Evolutionary conservation across 495 filamentous ascomycete species (phyloP).

Genomic region (Schizothecium vesticola): DNA sequence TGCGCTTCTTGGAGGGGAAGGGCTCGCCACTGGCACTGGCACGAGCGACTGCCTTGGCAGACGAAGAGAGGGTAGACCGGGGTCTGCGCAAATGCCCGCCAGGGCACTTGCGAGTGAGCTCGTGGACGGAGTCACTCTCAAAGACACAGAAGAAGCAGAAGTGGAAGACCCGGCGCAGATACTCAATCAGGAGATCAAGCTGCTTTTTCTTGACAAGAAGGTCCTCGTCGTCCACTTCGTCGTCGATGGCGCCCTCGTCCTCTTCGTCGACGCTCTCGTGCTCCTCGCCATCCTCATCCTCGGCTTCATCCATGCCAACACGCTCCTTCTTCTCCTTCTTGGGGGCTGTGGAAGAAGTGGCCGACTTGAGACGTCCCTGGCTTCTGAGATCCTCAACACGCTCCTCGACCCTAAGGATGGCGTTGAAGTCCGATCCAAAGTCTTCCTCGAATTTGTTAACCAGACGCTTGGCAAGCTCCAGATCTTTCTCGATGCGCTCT

Average conservation of each 20-base stretch:
- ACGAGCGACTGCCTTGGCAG: conserved; percentile 77
- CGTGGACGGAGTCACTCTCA: conserved; percentile 94
- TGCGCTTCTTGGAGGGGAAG: conserved; percentile 73
- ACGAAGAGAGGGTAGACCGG: conserved; percentile 68
- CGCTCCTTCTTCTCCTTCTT: conserved; percentile 58
- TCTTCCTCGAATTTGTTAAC: conserved; percentile 76
- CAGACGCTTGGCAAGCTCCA: conserved; percentile 69
- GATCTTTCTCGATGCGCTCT: conserved; percentile 79
- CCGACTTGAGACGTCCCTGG: conserved; percentile 68
- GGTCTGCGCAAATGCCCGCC: conserved; percentile 93
- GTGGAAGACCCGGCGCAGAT: conserved; percentile 91
- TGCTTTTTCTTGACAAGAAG: conserved; percentile 92
- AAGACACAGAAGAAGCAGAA: conserved; percentile 99
- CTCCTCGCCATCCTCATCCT: conserved; percentile 68
- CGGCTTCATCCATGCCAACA: conserved; percentile 60
- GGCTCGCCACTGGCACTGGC: conserved; percentile 74
- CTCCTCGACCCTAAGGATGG: conserved; percentile 73
- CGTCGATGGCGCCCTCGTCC: conserved; percentile 70
- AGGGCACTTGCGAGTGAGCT: conserved; percentile 90
- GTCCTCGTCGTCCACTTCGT: conserved; percentile 84
- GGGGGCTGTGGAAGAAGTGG: conserved; percentile 48
- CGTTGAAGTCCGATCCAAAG: conserved; percentile 65
- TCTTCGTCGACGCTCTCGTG: conserved; percentile 60
- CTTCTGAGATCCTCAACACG: conserved; percentile 72
- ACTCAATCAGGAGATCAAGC: conserved; percentile 91